A percentile compares a stretch with the other conserved stretches of the same genome.
These are phyloP conservation scores for Lecanoromycetidae sp. DNA, from an alignment of 2,329 filamentous ascomycete genomes.

Conservation along the genomic window DNA sequence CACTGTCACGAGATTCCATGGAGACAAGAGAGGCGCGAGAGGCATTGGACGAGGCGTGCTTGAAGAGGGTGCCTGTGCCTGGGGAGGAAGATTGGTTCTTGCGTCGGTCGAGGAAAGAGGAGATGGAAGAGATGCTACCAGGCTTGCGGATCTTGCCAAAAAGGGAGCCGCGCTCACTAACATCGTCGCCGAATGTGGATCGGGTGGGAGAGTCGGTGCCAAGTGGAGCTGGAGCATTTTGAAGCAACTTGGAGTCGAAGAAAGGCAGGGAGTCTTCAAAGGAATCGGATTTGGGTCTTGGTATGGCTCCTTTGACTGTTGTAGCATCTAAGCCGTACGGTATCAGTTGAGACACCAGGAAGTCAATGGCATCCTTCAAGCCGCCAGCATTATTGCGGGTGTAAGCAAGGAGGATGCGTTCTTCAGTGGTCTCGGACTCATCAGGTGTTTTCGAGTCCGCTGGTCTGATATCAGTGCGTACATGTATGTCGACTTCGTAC, in stretches of 20 bases:
- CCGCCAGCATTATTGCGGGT: constrained; percentile 95
- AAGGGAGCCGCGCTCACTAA: constrained; percentile 66
- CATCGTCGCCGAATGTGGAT: constrained; percentile 68
- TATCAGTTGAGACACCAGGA: constrained; percentile 73
- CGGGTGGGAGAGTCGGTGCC: constrained; percentile 82
- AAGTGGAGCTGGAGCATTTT: constrained; percentile 72
- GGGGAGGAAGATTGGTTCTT: constrained; percentile 87
- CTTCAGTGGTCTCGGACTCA: constrained; percentile 33
- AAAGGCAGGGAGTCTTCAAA: constrained; percentile 95
- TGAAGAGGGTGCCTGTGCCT: constrained; percentile 77
- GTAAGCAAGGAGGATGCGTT: constrained; percentile 60
- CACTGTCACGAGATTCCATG: constrained; percentile 88
- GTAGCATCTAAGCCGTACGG: constrained; percentile 78
- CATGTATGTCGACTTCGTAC: constrained; percentile 77
- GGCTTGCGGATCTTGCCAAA: constrained; percentile 92
- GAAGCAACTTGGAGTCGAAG: constrained; percentile 92
- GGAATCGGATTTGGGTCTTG: constrained; percentile 95
- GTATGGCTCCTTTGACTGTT: constrained; percentile 85
- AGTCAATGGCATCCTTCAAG: constrained; percentile 90
- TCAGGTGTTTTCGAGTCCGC: constrained; percentile 34
- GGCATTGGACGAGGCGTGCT: constrained; percentile 73
- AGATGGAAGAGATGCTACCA: constrained; percentile 84
- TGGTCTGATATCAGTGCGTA: too few relatives aligned
- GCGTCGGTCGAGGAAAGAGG: constrained; percentile 87
- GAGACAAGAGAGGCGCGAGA: constrained; percentile 94